Percentiles rank a stretch among this genome's conserved stretches.
These are phyloP conservation scores for Colletotrichum nymphaeae DNA, from an alignment of 2,329 filamentous ascomycete species.

Conservation along the genomic window DNA sequence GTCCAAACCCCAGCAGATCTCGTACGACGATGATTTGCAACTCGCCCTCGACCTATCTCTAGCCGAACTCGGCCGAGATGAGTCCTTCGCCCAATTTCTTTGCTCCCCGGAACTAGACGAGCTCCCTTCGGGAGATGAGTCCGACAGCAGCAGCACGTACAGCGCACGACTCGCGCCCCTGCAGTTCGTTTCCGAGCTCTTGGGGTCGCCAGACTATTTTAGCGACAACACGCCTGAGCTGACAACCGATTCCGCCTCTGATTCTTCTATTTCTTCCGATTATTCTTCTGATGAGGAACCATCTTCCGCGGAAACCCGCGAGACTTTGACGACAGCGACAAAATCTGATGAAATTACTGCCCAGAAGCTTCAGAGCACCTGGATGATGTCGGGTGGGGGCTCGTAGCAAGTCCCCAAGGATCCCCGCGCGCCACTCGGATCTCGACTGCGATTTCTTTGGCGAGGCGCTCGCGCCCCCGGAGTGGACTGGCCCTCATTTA, in stretches of 20 bases:
- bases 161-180: conserved; percentile 43
- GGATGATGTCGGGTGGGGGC: conserved; percentile 59
- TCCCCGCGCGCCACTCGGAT: conserved; percentile 44
- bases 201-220: conserved; percentile 45
- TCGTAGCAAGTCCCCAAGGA: conserved; percentile 56
- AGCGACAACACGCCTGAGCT: conserved; percentile 50
- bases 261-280: background rate
- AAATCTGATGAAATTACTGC: conserved; percentile 39
- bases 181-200: conserved; percentile 54
- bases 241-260: conserved; percentile 41
- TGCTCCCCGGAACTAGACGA: conserved; percentile 38
- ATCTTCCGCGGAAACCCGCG: conserved; percentile 31
- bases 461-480: conserved; percentile 43
- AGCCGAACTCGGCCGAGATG: conserved; percentile 53
- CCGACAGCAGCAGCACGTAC: conserved; percentile 33
- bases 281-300: conserved; percentile 45
- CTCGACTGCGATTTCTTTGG: conserved; percentile 40
- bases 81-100: conserved; percentile 51
- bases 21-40: conserved; percentile 40
- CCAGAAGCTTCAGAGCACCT: conserved; percentile 45
- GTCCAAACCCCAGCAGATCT: conserved; percentile 37
- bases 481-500: conserved; percentile 52
- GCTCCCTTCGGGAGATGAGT: conserved; percentile 36
- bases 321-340: conserved; percentile 36
- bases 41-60: conserved; percentile 55